Evolutionary conservation across 257 asterid species (phyloP), one percentile per base, ranked within the genome.

Genomic region (Nicotiana noctiflora): DNA sequence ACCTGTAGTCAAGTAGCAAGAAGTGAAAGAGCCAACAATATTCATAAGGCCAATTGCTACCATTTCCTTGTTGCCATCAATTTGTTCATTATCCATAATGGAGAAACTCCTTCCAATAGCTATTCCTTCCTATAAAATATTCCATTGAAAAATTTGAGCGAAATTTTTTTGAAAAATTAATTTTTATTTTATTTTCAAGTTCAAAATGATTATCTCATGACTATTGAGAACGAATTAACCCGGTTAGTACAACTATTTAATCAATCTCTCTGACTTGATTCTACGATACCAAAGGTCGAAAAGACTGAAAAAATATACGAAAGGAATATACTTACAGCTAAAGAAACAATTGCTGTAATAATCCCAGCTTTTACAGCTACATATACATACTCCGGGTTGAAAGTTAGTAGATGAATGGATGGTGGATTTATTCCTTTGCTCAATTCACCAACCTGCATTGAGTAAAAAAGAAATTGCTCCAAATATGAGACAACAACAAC

Each of bases 31-130:
- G 75, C 99, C 99, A n/a, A 87, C 34, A 18, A 93, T 91, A 88
- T 96, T 96, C 99, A 96, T 96, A 60, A 92, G 82, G 2, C 99
- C 99, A 84, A 86, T 88, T 9, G 99, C 99, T 40, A 93, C 76
- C 99, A 93, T 95, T 87, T 95, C 99, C 81, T 95, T 95, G 84
- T 95, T 96, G 2, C 99, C 99, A 82, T 94, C 98, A 76, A 91
- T 82, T 46, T 90, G 97, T 37, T 92, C 91, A 72, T 96, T 96
- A 66, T 89, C 82, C 46, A 84, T 75, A 7, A 92, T 81, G 5
- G 94, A 97, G 40, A 95, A 95, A 82, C 99, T 95, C 89, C 99
- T 89, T 18, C 94, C 99, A 60, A 95, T 93, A 2, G 99, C 97
- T 81, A 93, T 95, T 70, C 99, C 99, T 91, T 95, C 99, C 98